These are phyloP conservation scores for Colletotrichum spinosum DNA, from an alignment of 2,329 filamentous ascomycete genomes.

Conservation along the genomic window DNA sequence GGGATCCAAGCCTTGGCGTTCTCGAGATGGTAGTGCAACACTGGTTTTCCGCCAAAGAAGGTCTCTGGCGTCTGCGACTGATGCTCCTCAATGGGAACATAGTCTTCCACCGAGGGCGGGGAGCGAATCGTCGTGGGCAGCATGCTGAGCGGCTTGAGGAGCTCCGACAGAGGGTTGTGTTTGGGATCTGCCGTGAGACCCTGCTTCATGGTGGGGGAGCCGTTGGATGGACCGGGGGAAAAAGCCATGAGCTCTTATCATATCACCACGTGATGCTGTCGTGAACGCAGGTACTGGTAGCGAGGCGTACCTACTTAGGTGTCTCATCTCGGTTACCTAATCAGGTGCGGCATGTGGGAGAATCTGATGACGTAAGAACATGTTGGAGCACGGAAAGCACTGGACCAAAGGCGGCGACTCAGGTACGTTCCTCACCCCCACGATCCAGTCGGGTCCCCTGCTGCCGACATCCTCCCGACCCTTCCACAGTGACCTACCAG, in stretches of 20 bases:
- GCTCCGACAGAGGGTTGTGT: conserved; percentile 27
- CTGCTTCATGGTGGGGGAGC: conserved; percentile 32
- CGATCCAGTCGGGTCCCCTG: conserved; percentile 14
- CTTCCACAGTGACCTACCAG: not conserved
- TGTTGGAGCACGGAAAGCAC: no score
- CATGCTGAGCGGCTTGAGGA: conserved; percentile 45
- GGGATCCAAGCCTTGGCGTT: conserved; percentile 69
- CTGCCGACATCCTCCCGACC: conserved; percentile 10
- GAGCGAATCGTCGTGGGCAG: conserved; percentile 67
- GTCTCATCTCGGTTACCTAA: no score
- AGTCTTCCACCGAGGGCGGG: conserved; percentile 69
- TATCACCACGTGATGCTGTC: conserved; percentile 39
- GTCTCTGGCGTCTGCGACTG: conserved; percentile 78
- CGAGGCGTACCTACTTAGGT: no score
- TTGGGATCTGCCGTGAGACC: conserved; percentile 21
- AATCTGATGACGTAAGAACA: not conserved
- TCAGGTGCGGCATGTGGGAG: no score
- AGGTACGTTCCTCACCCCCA: not conserved
- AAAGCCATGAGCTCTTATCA: conserved; percentile 38
- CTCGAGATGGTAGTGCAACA: conserved; percentile 73
- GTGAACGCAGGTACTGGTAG: no score
- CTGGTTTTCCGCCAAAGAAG: conserved; percentile 78
- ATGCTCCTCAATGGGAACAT: conserved; percentile 74
- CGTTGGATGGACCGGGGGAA: conserved; percentile 29
- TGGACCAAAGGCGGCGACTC: no score